phyloP scores from a whole-genome alignment of 1,284 basidiomycete genomes.

The Ustilago sp. region DNA sequence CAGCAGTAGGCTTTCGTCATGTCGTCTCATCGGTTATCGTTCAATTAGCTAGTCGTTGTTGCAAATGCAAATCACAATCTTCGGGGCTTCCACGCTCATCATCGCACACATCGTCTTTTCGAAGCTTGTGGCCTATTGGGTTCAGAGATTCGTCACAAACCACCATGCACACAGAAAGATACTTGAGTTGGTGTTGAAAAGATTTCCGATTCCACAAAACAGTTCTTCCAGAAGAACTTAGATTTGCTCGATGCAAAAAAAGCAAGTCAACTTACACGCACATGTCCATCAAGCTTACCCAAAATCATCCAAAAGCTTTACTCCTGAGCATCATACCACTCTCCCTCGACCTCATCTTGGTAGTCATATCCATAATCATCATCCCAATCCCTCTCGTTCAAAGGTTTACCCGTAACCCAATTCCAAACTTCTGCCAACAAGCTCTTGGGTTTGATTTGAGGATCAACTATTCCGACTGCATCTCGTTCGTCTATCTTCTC shows the following conservation, averaged over 20 bases:
- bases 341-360: constrained; percentile 11
- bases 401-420: constrained; percentile 31
- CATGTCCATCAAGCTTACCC: not conserved
- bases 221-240: constrained; percentile 9
- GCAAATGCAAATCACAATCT: not conserved
- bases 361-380: constrained; percentile 24
- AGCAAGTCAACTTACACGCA: not conserved
- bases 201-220: constrained; percentile 1
- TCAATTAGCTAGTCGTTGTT: not conserved
- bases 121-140: not conserved
- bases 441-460: constrained; percentile 4
- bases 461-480: not conserved
- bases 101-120: not conserved
- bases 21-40: too few relatives aligned
- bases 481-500: not conserved
- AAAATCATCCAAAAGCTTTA: not conserved
- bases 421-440: constrained; percentile 36
- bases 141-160: not conserved
- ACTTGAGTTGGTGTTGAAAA: not conserved
- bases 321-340: constrained; percentile 27
- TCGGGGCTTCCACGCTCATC: not conserved
- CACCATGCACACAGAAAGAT: not conserved
- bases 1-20: not conserved
- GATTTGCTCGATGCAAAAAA: constrained; percentile 1
- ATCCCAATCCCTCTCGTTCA: constrained; percentile 21